phyloP scores from a whole-genome alignment of 1,284 basidiomycete species.

The Pholiota adiposa region DNA sequence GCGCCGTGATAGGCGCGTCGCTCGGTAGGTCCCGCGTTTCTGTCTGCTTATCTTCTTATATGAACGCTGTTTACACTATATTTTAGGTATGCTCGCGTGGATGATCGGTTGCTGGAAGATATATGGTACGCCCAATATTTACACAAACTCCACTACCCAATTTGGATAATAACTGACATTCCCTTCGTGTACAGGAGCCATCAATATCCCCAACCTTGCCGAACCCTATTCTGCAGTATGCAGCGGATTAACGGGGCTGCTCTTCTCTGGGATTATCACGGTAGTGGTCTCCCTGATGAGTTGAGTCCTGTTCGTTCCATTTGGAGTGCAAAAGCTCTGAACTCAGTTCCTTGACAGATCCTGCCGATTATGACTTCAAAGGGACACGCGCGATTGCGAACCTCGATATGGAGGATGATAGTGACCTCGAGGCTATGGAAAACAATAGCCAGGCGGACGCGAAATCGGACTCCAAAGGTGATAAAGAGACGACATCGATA shows the following conservation, averaged over 20 bases:
- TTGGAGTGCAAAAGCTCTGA: conserved; percentile 1
- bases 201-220: conserved; percentile 48
- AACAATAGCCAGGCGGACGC: not conserved
- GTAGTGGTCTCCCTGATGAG: conserved; percentile 46
- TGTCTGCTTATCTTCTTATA: not conserved
- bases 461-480: not conserved
- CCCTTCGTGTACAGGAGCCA: conserved; percentile 42
- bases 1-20: conserved; percentile 45
- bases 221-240: conserved; percentile 53
- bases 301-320: conserved; percentile 33
- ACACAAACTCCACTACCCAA: not conserved
- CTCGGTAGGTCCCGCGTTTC: conserved; percentile 19
- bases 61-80: not conserved
- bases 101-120: conserved; percentile 56
- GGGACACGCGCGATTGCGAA: conserved; percentile 47
- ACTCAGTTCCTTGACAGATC: conserved; percentile 33
- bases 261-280: conserved; percentile 49
- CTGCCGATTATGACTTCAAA: conserved; percentile 51
- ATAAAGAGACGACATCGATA: not conserved
- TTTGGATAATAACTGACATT: no score
- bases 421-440: not conserved
- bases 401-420: conserved; percentile 27
- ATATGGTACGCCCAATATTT: conserved; percentile 38
- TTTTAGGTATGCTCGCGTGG: conserved; percentile 50
- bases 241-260: conserved; percentile 47